phyloP scores from a whole-genome alignment of 1,284 basidiomycete genomes.

The Melampsora larici-populina region DNA sequence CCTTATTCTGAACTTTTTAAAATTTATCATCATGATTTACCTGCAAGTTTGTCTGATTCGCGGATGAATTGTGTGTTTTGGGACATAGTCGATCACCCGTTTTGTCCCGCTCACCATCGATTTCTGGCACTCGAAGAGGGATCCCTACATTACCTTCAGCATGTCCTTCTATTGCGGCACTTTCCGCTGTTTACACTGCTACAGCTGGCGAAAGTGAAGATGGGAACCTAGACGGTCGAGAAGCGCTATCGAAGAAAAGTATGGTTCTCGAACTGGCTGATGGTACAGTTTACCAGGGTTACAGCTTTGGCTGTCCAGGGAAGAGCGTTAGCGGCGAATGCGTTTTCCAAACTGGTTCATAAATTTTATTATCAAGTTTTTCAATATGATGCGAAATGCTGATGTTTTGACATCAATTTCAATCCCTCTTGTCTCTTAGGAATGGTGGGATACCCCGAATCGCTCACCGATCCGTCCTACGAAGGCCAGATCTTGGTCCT shows the following conservation, averaged over 20 bases:
- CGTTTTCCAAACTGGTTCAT: slow-evolving; percentile 97
- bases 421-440: slow-evolving; percentile 59
- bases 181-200: slow-evolving; percentile 28
- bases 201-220: slow-evolving; percentile 36
- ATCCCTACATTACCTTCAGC: slow-evolving; percentile 37
- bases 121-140: slow-evolving; percentile 23
- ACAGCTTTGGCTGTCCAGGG: slow-evolving; percentile 85
- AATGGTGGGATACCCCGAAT: slow-evolving; percentile 99
- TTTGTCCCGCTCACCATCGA: slow-evolving; percentile 41
- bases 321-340: slow-evolving; percentile 96
- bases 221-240: slow-evolving; percentile 19
- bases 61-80: background rate
- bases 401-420: background rate
- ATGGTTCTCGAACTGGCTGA: slow-evolving; percentile 86
- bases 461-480: slow-evolving; percentile 97
- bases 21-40: background rate
- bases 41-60: background rate
- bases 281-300: slow-evolving; percentile 80
- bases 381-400: background rate
- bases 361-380: slow-evolving; percentile 8
- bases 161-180: slow-evolving; percentile 19
- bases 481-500: slow-evolving; percentile 96
- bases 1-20: background rate
- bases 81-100: slow-evolving; percentile 33
- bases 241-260: slow-evolving; percentile 49